A percentile compares a stretch with the other conserved stretches of the same genome.
Evolutionary conservation across 23 red algal species (phyloP).

Genomic region (Gracilaria gracilis): DNA sequence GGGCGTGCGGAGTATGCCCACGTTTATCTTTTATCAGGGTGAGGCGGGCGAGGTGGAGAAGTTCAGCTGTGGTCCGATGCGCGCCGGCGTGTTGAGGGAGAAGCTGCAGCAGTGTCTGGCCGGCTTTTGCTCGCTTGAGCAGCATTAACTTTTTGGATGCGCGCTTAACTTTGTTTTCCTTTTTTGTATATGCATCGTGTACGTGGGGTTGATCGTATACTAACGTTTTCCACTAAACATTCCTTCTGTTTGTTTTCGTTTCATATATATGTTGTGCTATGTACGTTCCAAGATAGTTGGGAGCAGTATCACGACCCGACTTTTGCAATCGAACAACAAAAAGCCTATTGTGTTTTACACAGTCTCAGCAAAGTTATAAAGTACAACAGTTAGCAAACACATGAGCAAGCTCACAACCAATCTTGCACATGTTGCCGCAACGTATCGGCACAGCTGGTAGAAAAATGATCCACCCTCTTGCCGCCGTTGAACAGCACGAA

Average conservation of each 20-base stretch:
- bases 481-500: conserved; percentile 40
- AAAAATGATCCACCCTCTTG: conserved; percentile 48
- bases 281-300: too few relatives aligned
- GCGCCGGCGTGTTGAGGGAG: conserved; percentile 51
- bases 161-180: too few relatives aligned
- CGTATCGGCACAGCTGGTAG: conserved; percentile 8
- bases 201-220: too few relatives aligned
- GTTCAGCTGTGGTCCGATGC: conserved; percentile 37
- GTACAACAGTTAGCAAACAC: background rate
- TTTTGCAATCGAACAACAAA: too few relatives aligned
- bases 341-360: too few relatives aligned
- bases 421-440: background rate
- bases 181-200: background rate
- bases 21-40: conserved; percentile 67
- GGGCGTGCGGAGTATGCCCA: conserved; percentile 47
- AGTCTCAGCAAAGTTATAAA: too few relatives aligned
- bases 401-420: too few relatives aligned
- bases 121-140: conserved; percentile 34
- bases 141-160: too few relatives aligned
- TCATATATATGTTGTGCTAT: too few relatives aligned
- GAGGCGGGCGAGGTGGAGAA: conserved; percentile 54
- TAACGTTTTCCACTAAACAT: too few relatives aligned
- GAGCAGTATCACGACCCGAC: too few relatives aligned
- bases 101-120: conserved; percentile 25
- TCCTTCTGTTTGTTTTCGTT: too few relatives aligned